Conservation (phyloP, 352 stramenopile genomes). For the Bremia lactucae region DNA sequence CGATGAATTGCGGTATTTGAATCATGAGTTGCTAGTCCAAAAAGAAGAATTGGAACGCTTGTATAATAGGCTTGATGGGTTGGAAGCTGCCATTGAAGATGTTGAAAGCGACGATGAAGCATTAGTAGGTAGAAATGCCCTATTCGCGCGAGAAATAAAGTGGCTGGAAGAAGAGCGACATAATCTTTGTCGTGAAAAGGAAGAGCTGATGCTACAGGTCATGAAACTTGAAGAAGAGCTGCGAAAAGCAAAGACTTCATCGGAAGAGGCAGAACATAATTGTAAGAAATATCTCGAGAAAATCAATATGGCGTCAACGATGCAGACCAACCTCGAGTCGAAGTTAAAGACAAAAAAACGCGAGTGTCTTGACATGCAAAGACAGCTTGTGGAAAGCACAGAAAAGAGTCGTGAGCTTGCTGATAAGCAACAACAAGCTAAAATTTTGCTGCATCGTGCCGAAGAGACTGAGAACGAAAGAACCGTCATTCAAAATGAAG, state of each 20-base stretch:
- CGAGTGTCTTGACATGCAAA: slow-evolving; percentile 29
- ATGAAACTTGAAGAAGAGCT: slow-evolving; percentile 51
- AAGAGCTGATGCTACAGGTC: slow-evolving; percentile 43
- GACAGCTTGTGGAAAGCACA: slow-evolving; percentile 34
- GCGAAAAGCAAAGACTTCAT: slow-evolving; percentile 25
- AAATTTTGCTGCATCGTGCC: slow-evolving; percentile 30
- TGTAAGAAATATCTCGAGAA: slow-evolving; percentile 42
- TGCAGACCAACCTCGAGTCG: slow-evolving; percentile 29
- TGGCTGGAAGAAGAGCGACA: slow-evolving; percentile 62
- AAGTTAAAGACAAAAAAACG: slow-evolving; percentile 50
- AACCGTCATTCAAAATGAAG: slow-evolving; percentile 49
- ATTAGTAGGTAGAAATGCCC: slow-evolving; percentile 14
- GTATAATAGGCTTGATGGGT: slow-evolving; percentile 20
- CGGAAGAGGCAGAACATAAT: slow-evolving; percentile 29
- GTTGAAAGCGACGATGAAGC: slow-evolving; percentile 3
- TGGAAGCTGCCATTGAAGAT: slow-evolving; percentile 10
- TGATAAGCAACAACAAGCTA: slow-evolving; percentile 27
- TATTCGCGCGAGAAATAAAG: slow-evolving; percentile 56
- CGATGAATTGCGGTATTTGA: slow-evolving; percentile 52
- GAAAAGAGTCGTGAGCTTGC: slow-evolving; percentile 32
- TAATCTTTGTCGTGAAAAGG: slow-evolving; percentile 39
- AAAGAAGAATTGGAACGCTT: slow-evolving; percentile 50
- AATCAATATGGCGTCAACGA: slow-evolving; percentile 21
- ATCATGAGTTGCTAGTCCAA: slow-evolving; percentile 40
- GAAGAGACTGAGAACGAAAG: slow-evolving; percentile 63